A percentile compares a stretch with the other conserved stretches of the same genome.
These are phyloP conservation scores for Bacidia rubella DNA, from an alignment of 495 filamentous ascomycete species.

Conservation along the genomic window DNA sequence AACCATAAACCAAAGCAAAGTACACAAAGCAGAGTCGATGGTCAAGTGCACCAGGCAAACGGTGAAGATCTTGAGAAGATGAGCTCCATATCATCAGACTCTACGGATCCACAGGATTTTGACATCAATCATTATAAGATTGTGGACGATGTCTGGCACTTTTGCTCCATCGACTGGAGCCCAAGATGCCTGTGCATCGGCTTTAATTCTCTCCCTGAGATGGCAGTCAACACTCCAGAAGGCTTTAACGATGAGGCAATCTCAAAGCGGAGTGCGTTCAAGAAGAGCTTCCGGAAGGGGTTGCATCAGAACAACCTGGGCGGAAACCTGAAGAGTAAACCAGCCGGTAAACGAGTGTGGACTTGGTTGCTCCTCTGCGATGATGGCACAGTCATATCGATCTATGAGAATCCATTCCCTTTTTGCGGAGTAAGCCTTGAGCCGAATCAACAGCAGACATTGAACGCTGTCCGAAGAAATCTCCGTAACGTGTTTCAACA, in stretches of 20 bases:
- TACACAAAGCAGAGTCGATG: background rate
- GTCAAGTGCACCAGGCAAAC: background rate
- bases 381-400: conserved; percentile 67
- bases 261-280: background rate
- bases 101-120: conserved; percentile 3
- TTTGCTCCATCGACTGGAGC: conserved; percentile 47
- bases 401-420: conserved; percentile 58
- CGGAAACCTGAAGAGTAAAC: conserved; percentile 30
- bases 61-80: conserved; percentile 9
- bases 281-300: background rate
- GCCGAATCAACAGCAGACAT: conserved; percentile 25
- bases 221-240: conserved; percentile 21
- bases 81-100: background rate
- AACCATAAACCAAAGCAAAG: background rate
- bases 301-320: background rate
- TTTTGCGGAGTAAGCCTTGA: conserved; percentile 20
- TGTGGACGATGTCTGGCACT: conserved; percentile 52
- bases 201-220: conserved; percentile 63
- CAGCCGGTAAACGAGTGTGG: conserved; percentile 53
- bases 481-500: conserved; percentile 58
- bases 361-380: conserved; percentile 73
- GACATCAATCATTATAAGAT: conserved; percentile 35
- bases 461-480: conserved; percentile 51
- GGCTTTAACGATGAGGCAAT: background rate
- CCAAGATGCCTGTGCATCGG: conserved; percentile 58